Percentiles rank a stretch among this genome's conserved stretches.
phyloP scores from a whole-genome alignment of 2,329 filamentous ascomycete species.

The Verticillium longisporum region DNA sequence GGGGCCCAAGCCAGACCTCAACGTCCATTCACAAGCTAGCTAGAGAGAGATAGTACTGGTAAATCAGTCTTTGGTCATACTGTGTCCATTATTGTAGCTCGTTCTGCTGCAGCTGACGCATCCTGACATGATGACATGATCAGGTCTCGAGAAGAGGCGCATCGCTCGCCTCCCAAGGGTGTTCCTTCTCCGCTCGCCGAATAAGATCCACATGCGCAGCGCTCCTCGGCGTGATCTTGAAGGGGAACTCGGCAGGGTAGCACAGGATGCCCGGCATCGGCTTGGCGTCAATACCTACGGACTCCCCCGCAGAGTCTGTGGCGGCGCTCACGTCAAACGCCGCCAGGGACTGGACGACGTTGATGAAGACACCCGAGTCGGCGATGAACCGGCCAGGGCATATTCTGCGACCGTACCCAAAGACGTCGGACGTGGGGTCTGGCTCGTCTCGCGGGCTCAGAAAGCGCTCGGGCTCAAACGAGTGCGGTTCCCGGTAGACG shows the following conservation, averaged over 20 bases:
- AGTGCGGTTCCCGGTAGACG: constrained; percentile 43
- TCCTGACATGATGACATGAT: too few relatives aligned
- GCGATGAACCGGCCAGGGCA: constrained; percentile 43
- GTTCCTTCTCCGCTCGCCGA: constrained; percentile 1
- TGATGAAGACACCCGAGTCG: constrained; percentile 38
- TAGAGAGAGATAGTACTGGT: too few relatives aligned
- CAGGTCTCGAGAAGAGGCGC: constrained; percentile 24
- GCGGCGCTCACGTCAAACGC: constrained; percentile 33
- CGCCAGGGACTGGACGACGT: constrained; percentile 45
- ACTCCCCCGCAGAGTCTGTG: neutral
- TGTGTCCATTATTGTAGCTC: neutral
- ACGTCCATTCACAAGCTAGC: too few relatives aligned
- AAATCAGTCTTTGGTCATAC: too few relatives aligned
- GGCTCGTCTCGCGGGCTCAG: constrained; percentile 20
- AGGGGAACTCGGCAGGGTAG: constrained; percentile 5
- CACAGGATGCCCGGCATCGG: constrained; percentile 7
- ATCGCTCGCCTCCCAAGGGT: constrained; percentile 4
- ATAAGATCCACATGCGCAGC: constrained; percentile 3
- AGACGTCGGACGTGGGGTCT: constrained; percentile 19
- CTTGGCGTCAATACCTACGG: constrained; percentile 28
- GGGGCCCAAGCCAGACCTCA: too few relatives aligned
- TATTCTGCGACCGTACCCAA: constrained; percentile 32
- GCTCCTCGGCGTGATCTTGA: constrained; percentile 5
- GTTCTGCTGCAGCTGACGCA: neutral
- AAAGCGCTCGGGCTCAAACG: constrained; percentile 26